Conservation (phyloP, 2,329 filamentous ascomycete species). For the Gnomoniopsis smithogilvyi region DNA sequence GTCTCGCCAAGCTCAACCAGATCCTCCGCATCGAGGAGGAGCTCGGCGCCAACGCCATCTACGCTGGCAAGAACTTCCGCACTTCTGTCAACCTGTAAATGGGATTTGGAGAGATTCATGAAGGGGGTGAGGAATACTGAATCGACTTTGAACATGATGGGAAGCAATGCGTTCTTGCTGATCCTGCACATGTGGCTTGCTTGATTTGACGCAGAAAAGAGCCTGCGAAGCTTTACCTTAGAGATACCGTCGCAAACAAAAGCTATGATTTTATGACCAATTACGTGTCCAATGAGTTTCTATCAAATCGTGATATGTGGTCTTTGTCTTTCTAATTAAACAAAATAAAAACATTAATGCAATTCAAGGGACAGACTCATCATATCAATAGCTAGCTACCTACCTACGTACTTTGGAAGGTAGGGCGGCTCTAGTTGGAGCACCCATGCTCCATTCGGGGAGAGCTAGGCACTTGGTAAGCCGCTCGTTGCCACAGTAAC, state of each 20-base stretch:
- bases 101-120: constrained; percentile 9
- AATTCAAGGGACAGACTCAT: too few relatives aligned
- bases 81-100: constrained; percentile 81
- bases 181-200: constrained; percentile 8
- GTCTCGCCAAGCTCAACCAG: constrained; percentile 99
- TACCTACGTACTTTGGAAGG: too few relatives aligned
- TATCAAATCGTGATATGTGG: not conserved
- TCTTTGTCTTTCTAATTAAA: too few relatives aligned
- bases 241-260: constrained; percentile 14
- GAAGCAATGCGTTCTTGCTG: constrained; percentile 12
- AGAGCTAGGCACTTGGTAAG: not conserved
- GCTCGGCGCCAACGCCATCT: constrained; percentile 87
- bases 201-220: constrained; percentile 10
- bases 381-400: too few relatives aligned
- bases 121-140: constrained; percentile 3
- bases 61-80: constrained; percentile 91
- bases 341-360: too few relatives aligned
- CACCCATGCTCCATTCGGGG: too few relatives aligned
- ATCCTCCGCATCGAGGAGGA: constrained; percentile 99
- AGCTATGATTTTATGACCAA: constrained; percentile 11
- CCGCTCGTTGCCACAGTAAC: constrained; percentile 20
- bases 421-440: too few relatives aligned
- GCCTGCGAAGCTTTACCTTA: constrained; percentile 10
- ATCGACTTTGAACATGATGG: constrained; percentile 4
- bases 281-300: not conserved